Evolutionary conservation across 371 early-diverging fungal genomes (phyloP).

Genomic region (Mortierella sp.): DNA sequence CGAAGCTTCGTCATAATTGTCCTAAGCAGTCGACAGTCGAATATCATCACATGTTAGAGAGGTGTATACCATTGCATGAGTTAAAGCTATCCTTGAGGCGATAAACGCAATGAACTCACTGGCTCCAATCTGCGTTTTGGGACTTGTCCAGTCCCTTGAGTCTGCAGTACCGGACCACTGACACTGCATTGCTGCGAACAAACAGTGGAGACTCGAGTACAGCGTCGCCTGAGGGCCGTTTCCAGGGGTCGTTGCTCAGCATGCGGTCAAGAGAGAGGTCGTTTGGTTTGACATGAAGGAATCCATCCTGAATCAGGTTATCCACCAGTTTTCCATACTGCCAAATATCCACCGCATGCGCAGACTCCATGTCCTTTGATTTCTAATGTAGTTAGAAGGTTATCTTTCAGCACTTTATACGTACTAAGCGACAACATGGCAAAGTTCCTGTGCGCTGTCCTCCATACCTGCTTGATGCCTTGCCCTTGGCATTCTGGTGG

Average conservation of each 20-base stretch:
- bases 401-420: no score
- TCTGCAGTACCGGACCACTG: slow-evolving; percentile 43
- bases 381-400: slow-evolving; percentile 1
- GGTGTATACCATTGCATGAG: no score
- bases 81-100: no score
- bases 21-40: slow-evolving; percentile 7
- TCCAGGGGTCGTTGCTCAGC: slow-evolving; percentile 30
- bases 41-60: no score
- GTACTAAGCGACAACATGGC: no score
- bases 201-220: slow-evolving; percentile 37
- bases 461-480: slow-evolving; percentile 17
- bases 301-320: slow-evolving; percentile 29
- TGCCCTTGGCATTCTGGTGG: slow-evolving; percentile 40
- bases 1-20: slow-evolving; percentile 38
- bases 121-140: slow-evolving; percentile 44
- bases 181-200: slow-evolving; percentile 29
- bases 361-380: slow-evolving; percentile 11
- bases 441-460: not conserved
- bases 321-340: slow-evolving; percentile 48
- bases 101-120: no score
- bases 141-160: slow-evolving; percentile 50
- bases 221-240: slow-evolving; percentile 38
- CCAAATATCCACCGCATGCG: slow-evolving; percentile 47
- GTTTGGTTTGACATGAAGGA: slow-evolving; percentile 21
- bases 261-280: slow-evolving; percentile 33